Percentiles rank a stretch among this genome's conserved stretches.
Conservation (phyloP, 306 rosid genomes). For the Potentilla sterilis region DNA sequence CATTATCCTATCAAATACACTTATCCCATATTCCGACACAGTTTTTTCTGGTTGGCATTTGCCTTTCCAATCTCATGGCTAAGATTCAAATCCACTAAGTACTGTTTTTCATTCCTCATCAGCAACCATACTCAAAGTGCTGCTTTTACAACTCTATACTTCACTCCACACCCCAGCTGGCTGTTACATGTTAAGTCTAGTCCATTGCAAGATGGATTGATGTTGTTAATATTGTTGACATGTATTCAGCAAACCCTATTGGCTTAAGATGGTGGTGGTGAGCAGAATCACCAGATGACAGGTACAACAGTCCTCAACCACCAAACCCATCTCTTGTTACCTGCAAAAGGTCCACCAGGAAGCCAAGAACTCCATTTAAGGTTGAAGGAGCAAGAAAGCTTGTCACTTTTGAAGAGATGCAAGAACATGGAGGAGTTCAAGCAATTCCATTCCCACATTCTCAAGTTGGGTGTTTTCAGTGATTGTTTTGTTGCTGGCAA, state of each 20-base stretch:
- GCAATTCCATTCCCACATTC: constrained; percentile 64
- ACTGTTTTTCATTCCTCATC: constrained; percentile 18
- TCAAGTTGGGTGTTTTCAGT: constrained; percentile 55
- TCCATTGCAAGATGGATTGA: not conserved
- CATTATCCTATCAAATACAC: constrained; percentile 69
- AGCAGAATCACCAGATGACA: constrained; percentile 43
- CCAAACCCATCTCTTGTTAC: constrained; percentile 48
- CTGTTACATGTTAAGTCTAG: constrained; percentile 13
- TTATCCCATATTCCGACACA: constrained; percentile 35
- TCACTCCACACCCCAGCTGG: constrained; percentile 4
- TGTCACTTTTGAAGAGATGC: constrained; percentile 61
- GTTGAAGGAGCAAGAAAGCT: constrained; percentile 55
- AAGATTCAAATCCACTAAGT: constrained; percentile 38
- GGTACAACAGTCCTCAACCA: constrained; percentile 73
- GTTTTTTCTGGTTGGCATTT: constrained; percentile 36
- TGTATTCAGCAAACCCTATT: constrained; percentile 33
- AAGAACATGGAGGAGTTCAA: constrained; percentile 60
- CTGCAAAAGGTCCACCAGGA: constrained; percentile 41
- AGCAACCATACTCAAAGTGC: constrained; percentile 14
- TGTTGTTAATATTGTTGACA: constrained; percentile 13
- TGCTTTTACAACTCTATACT: constrained; percentile 12
- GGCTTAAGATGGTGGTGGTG: constrained; percentile 38
- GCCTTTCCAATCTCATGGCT: constrained; percentile 51
- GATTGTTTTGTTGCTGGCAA: constrained; percentile 67
- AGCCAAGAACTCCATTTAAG: constrained; percentile 42